phyloP scores from a whole-genome alignment of 148 eudicot genomes.

The Fallopia convolvulus region DNA sequence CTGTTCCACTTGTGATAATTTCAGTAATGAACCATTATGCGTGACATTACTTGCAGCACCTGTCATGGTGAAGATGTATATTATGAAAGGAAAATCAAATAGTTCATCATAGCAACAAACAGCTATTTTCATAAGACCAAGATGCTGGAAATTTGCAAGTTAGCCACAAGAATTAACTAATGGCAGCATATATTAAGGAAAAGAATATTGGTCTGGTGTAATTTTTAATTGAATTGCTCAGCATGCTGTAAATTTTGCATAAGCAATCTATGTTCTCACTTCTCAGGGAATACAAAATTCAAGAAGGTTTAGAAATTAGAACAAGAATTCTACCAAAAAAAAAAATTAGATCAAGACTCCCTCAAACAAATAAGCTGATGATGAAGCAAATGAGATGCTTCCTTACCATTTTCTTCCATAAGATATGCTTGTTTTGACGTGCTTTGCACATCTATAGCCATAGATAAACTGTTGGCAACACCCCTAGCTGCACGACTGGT shows the following conservation, averaged over 20 bases:
- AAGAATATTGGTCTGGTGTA: neutral
- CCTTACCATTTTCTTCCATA: constrained; percentile 8
- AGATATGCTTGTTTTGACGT: neutral
- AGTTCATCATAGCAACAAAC: neutral
- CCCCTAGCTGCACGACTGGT: neutral
- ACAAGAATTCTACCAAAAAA: too few species aligned
- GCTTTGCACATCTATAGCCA: constrained; percentile 1
- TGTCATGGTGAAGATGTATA: constrained; percentile 16
- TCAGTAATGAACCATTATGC: constrained; percentile 18
- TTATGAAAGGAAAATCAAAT: constrained; percentile 11
- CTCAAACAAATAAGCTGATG: neutral
- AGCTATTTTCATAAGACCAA: neutral
- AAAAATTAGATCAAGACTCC: neutral
- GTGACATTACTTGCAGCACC: constrained; percentile 14
- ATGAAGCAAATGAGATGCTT: neutral
- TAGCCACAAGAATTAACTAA: neutral
- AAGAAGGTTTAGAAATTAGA: neutral
- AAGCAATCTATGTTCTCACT: neutral
- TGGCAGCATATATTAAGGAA: neutral
- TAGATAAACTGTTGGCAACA: neutral
- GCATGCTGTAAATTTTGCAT: neutral
- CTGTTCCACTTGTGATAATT: constrained; percentile 8
- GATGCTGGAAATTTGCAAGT: constrained; percentile 3
- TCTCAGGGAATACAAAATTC: neutral
- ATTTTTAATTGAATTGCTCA: neutral